Base-by-base conservation (phyloP, 306 rosid genomes). In the Phaseolus lunatus region DNA sequence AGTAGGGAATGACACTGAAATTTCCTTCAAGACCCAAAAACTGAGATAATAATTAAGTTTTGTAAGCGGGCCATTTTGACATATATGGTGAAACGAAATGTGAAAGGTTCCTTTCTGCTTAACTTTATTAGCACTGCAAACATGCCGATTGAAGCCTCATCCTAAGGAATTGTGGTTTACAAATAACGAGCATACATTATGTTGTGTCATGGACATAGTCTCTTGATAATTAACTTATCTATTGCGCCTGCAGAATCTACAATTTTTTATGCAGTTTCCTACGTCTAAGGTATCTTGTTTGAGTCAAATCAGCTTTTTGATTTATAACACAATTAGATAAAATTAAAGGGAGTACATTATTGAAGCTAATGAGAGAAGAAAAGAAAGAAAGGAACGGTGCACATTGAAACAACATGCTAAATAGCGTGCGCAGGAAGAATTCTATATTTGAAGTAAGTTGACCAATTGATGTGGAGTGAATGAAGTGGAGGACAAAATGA, bases 401-500 rank as follows among this genome's bases (percentile, higher is more conserved):
- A 65, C 53, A 72, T 72, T 77, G 24, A 70, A 43, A 66, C 53
- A 83, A 33, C 39, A 33, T 33, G 37, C 31, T 49, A 68, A 7
- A 44, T 74, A 16, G 53, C 77, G 26, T 71, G 64, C 39, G 82
- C 23, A 64, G 49, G 43, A 52, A 71, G 52, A 68, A 77, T 81
- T 62, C 44, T 71, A 24, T 65, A 49, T 50, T 57, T 41, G 64
- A 19, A 68, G 47, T 70, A 66, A 78, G 88, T 82, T 33, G 39
- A 82, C 88, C 84, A 13, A 29, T 77, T 72, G 82, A 84, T 75
- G 76, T 9, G 41, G 63, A 75, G 69, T 69, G 76, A 63, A 56
- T 9, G 13, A 57, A 84, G 84, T 78, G 86, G 86, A 79, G 44
- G 86, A 85, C 84, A 85, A 79, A 70, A 85, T 85, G 82, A 85